A percentile compares a stretch with the other conserved stretches of the same genome.
Conservation (phyloP, 495 filamentous ascomycete species). For the Filosporella fistucella region DNA sequence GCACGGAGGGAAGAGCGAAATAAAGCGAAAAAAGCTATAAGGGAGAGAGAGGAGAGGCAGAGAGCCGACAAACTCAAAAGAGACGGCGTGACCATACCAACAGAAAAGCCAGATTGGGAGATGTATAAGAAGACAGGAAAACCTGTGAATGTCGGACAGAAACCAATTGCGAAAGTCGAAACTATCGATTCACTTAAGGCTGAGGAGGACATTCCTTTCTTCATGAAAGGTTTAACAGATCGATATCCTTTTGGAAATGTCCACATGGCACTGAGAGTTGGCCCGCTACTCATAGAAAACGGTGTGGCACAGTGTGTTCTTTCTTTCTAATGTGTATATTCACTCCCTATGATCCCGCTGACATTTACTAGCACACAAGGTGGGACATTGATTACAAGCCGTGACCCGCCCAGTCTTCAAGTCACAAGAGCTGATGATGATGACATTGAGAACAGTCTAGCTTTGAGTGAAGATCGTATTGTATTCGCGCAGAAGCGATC, state of each 20-base stretch:
- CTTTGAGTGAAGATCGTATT: conserved; percentile 17
- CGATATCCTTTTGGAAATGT: conserved; percentile 32
- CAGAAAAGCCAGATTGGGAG: too few species aligned
- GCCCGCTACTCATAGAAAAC: conserved; percentile 40
- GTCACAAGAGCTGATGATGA: too few species aligned
- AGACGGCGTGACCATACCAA: too few species aligned
- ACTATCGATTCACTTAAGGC: conserved; percentile 5
- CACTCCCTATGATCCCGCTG: conserved; percentile 6
- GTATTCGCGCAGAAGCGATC: not conserved
- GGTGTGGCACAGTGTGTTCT: conserved; percentile 27
- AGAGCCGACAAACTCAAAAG: not conserved
- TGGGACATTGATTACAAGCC: conserved; percentile 27
- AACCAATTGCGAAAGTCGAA: too few species aligned
- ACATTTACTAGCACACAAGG: not conserved
- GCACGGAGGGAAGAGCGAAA: too few species aligned
- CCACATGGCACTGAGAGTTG: conserved; percentile 37
- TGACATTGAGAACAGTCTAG: conserved; percentile 4
- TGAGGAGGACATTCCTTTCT: conserved; percentile 30
- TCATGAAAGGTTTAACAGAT: conserved; percentile 25
- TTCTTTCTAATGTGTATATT: too few species aligned
- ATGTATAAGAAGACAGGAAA: too few species aligned
- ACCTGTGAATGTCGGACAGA: too few species aligned
- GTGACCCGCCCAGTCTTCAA: conserved; percentile 28
- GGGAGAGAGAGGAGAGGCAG: conserved; percentile 8
- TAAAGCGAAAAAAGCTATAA: not conserved